Percentiles rank a stretch among this genome's conserved stretches.
Evolutionary conservation across 371 early-diverging fungal species (phyloP).

Genomic region (Mortierella sp.): DNA sequence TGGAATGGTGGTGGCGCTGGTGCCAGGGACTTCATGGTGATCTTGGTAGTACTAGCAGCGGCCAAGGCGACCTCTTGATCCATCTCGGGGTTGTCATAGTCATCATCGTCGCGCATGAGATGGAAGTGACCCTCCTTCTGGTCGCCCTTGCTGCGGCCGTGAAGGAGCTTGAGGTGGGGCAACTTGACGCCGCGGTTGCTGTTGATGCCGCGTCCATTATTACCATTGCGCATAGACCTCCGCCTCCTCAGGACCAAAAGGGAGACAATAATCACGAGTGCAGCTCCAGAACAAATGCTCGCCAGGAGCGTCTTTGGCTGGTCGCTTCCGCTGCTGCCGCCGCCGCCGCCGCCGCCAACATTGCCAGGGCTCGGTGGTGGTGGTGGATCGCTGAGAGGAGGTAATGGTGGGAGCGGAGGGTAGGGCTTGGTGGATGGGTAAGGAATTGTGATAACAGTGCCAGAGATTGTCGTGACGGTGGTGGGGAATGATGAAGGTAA

Average conservation of each 20-base stretch:
- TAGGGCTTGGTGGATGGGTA: neutral
- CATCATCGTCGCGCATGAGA: conserved; percentile 28
- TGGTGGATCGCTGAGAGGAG: neutral
- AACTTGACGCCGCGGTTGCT: neutral
- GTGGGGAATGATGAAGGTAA: neutral
- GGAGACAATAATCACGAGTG: conserved; percentile 21
- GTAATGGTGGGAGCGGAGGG: conserved; percentile 28
- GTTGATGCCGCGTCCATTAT: neutral
- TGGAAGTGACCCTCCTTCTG: conserved; percentile 7
- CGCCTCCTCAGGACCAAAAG: conserved; percentile 32
- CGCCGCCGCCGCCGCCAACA: neutral
- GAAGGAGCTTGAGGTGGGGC: conserved; percentile 7
- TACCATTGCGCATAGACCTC: neutral
- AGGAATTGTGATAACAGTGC: conserved; percentile 2
- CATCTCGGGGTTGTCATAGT: conserved; percentile 19
- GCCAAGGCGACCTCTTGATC: neutral
- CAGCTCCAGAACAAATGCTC: conserved; percentile 17
- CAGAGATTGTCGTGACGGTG: neutral
- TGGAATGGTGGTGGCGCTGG: neutral
- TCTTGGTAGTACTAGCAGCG: neutral
- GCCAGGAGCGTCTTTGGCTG: conserved; percentile 18
- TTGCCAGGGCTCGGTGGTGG: neutral
- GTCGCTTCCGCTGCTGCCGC: neutral
- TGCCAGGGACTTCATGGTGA: neutral
- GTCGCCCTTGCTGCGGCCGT: conserved; percentile 17